These are phyloP conservation scores for Rhododendron vialii DNA, from an alignment of 148 eudicot species.

Conservation along the genomic window DNA sequence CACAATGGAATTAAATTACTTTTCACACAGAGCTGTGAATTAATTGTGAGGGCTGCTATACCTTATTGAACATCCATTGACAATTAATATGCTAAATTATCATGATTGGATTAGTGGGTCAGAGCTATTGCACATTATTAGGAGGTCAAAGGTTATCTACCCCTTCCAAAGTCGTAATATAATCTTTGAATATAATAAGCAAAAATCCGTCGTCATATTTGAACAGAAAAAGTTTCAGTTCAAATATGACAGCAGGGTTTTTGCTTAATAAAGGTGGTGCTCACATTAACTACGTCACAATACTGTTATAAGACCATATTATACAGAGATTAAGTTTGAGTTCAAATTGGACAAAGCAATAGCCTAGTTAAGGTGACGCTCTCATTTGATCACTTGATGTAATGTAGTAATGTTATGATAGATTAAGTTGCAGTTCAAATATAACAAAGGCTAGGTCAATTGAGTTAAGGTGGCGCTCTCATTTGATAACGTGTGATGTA, in stretches of 20 bases:
- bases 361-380: neutral
- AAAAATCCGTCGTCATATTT: neutral
- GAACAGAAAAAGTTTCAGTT: neutral
- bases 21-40: conserved; percentile 1
- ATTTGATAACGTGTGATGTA: neutral
- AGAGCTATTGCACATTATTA: neutral
- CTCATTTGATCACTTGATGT: neutral
- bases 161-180: neutral
- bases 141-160: neutral
- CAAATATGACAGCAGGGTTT: neutral
- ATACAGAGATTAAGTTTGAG: neutral
- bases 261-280: neutral
- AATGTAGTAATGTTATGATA: neutral
- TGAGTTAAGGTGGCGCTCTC: neutral
- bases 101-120: neutral
- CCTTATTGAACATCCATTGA: conserved; percentile 1
- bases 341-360: neutral
- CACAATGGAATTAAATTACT: neutral
- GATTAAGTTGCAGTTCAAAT: neutral
- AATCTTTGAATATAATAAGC: neutral
- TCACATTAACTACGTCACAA: neutral
- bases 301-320: neutral
- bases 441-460: neutral
- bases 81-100: neutral
- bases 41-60: neutral